phyloP scores from a whole-genome alignment of 2,329 filamentous ascomycete species.

The Gaeumannomyces sp. region DNA sequence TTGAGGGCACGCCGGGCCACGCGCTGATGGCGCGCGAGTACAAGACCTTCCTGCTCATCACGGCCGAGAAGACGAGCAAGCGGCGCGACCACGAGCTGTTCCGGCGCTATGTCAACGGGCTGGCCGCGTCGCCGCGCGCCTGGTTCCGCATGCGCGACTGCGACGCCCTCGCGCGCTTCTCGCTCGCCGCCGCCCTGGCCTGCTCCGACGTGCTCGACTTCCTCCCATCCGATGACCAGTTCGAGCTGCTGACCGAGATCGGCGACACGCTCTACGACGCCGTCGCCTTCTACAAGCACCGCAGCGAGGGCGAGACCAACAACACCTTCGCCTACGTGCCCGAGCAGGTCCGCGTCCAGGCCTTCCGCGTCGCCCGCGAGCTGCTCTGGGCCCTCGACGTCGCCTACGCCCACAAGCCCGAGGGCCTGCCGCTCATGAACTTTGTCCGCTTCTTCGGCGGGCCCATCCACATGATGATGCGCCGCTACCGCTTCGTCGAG shows the following conservation, averaged over 20 bases:
- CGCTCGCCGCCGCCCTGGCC: slow-evolving; percentile 24
- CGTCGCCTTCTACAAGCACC: slow-evolving; percentile 28
- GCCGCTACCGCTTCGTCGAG: slow-evolving; percentile 28
- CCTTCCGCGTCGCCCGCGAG: slow-evolving; percentile 22
- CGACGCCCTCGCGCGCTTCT: slow-evolving; percentile 26
- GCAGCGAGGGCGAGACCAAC: slow-evolving; percentile 27
- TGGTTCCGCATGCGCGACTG: slow-evolving; percentile 29
- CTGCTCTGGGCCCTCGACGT: slow-evolving; percentile 28
- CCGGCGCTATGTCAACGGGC: slow-evolving; percentile 22
- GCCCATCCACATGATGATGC: slow-evolving; percentile 28
- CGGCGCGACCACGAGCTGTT: slow-evolving; percentile 19
- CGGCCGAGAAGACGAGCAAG: slow-evolving; percentile 17
- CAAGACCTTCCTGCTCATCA: slow-evolving; percentile 18
- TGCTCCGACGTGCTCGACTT: slow-evolving; percentile 23
- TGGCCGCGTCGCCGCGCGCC: slow-evolving; percentile 19
- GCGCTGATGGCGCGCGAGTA: slow-evolving; percentile 18
- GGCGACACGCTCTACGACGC: slow-evolving; percentile 25
- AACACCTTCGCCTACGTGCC: slow-evolving; percentile 26
- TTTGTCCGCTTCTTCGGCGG: slow-evolving; percentile 26
- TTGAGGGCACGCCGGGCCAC: slow-evolving; percentile 13
- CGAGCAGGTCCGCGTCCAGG: slow-evolving; percentile 17
- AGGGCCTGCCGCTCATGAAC: slow-evolving; percentile 13
- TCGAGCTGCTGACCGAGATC: slow-evolving; percentile 20
- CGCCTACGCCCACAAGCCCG: slow-evolving; percentile 13
- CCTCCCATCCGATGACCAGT: slow-evolving; percentile 15